Evolutionary conservation across 176 grass and related monocot species (phyloP).

Genomic region (Raddia guianensis): DNA sequence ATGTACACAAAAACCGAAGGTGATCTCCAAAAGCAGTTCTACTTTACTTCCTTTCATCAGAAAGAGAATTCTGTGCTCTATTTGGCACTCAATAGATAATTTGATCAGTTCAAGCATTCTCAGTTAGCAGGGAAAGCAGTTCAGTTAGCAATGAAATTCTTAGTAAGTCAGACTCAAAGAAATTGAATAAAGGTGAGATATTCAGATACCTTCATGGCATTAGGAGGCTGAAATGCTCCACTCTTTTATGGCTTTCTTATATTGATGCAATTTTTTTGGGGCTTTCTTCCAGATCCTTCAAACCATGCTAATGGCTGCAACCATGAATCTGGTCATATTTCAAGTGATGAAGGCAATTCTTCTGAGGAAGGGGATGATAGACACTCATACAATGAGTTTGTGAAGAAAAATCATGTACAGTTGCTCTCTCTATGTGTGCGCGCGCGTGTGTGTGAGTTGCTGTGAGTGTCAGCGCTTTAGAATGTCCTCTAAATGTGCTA

Average conservation of each 20-base stretch:
- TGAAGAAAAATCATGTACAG: slow-evolving; percentile 58
- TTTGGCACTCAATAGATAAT: slow-evolving; percentile 49
- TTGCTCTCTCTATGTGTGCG: slow-evolving; percentile 22
- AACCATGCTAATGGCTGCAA: slow-evolving; percentile 78
- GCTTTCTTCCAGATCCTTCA: slow-evolving; percentile 58
- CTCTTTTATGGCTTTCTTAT: slow-evolving; percentile 28
- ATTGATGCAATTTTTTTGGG: slow-evolving; percentile 39
- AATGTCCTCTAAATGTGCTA: slow-evolving; percentile 29
- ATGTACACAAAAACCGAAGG: slow-evolving; percentile 53
- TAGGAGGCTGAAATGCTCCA: slow-evolving; percentile 40
- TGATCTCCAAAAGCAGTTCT: slow-evolving; percentile 37
- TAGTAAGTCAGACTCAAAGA: slow-evolving; percentile 51
- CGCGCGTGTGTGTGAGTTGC: neutral
- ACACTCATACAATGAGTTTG: slow-evolving; percentile 36
- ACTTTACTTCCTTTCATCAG: slow-evolving; percentile 28
- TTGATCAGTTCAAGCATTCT: slow-evolving; percentile 84
- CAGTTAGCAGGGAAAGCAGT: slow-evolving; percentile 87
- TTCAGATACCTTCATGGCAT: slow-evolving; percentile 43
- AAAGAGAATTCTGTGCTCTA: slow-evolving; percentile 21
- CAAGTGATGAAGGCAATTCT: slow-evolving; percentile 56
- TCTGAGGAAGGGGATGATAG: slow-evolving; percentile 51
- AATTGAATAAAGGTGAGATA: slow-evolving; percentile 83
- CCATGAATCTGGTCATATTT: slow-evolving; percentile 54
- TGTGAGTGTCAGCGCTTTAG: neutral
- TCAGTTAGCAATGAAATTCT: slow-evolving; percentile 45